Evolutionary conservation across 768 basidiomycete genomes (phyloP).

Genomic region (Ramaria sp.): DNA sequence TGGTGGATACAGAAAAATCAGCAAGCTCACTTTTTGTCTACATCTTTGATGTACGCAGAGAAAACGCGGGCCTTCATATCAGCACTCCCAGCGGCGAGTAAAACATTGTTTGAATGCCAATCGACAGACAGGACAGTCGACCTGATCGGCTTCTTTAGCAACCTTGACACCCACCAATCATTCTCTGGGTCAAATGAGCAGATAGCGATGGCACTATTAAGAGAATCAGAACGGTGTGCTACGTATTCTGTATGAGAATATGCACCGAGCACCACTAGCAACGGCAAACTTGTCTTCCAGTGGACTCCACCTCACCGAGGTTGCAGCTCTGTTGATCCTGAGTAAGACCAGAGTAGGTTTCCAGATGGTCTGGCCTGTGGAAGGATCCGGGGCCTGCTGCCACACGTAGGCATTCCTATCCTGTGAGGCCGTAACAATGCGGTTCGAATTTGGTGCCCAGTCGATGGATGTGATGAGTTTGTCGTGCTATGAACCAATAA

Average conservation of each 20-base stretch:
- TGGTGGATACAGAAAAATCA: neutral
- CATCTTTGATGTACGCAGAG: constrained; percentile 97
- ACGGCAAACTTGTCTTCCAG: constrained; percentile 98
- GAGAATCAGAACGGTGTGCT: neutral
- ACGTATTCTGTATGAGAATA: neutral
- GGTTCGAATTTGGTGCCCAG: constrained; percentile 95
- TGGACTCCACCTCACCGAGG: constrained; percentile 92
- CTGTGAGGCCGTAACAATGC: constrained; percentile 98
- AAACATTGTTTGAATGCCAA: constrained; percentile 98
- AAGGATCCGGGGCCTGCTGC: constrained; percentile 69
- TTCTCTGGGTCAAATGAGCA: constrained; percentile 97
- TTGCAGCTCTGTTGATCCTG: constrained; percentile 92
- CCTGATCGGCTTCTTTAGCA: constrained; percentile 93
- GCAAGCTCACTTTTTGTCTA: constrained; percentile 69
- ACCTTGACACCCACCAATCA: constrained; percentile 98
- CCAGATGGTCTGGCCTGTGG: constrained; percentile 68
- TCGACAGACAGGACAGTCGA: constrained; percentile 91
- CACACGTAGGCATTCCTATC: constrained; percentile 99
- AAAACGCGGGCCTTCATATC: constrained; percentile 98
- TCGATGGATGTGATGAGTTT: constrained; percentile 96
- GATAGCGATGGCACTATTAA: constrained; percentile 77
- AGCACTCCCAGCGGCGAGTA: constrained; percentile 93
- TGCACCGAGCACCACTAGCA: constrained; percentile 86
- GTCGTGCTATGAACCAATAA: constrained; percentile 66
- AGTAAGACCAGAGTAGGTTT: constrained; percentile 95